A percentile compares a stretch with the other conserved stretches of the same genome.
phyloP scores from a whole-genome alignment of 305 asterid genomes.

The Withania somnifera region DNA sequence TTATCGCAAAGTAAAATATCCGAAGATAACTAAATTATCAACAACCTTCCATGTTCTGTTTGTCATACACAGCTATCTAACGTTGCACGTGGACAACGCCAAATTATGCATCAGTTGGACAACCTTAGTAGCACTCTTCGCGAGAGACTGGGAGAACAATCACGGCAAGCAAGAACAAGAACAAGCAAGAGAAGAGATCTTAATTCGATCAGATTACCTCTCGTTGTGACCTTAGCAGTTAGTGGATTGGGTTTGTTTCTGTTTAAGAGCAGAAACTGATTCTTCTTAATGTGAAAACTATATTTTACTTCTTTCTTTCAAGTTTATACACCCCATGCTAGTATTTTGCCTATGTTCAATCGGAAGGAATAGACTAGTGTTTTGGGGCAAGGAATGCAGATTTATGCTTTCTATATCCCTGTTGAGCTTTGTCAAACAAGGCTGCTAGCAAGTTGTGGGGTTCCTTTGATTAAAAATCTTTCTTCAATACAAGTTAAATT shows the following conservation, averaged over 20 bases:
- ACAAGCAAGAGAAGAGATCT: slow-evolving; percentile 7
- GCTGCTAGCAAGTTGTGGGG: background rate
- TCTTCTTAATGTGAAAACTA: background rate
- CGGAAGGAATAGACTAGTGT: background rate
- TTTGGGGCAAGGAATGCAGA: background rate
- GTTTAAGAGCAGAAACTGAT: slow-evolving; percentile 17
- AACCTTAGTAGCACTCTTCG: slow-evolving; percentile 24
- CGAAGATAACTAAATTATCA: background rate
- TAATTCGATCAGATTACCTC: slow-evolving; percentile 9
- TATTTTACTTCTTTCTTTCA: background rate
- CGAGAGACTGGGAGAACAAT: slow-evolving; percentile 12
- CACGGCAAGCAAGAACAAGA: slow-evolving; percentile 2
- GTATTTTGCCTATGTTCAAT: background rate
- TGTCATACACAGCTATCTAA: slow-evolving; percentile 39
- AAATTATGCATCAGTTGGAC: slow-evolving; percentile 59
- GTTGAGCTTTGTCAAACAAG: background rate
- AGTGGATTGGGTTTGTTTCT: slow-evolving; percentile 20
- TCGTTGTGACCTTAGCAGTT: slow-evolving; percentile 9
- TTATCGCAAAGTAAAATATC: background rate
- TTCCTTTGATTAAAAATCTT: background rate
- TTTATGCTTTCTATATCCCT: background rate
- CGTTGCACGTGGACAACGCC: slow-evolving; percentile 69
- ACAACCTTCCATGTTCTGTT: background rate
- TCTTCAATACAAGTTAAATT: background rate
- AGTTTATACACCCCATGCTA: background rate